These are phyloP conservation scores for Solanum megistacrolobum DNA, from an alignment of 257 asterid genomes.

Conservation along the genomic window DNA sequence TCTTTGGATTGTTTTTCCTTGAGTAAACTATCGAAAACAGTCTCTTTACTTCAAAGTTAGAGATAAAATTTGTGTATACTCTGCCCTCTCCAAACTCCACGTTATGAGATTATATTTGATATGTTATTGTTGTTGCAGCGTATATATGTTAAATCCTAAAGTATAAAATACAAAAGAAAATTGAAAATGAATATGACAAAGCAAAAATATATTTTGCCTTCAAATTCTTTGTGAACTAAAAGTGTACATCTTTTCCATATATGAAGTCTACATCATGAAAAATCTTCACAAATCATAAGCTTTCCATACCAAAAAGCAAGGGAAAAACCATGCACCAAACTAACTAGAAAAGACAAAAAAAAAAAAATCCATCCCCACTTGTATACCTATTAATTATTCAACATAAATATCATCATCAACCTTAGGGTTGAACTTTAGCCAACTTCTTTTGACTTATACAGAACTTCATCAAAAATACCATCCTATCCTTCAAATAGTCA, in stretches of 20 bases:
- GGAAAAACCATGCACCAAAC: neutral
- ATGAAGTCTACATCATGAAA: neutral
- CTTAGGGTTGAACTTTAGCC: conserved; percentile 8
- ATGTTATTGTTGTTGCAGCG: too few species aligned
- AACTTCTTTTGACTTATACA: conserved; percentile 24
- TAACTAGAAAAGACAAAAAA: neutral
- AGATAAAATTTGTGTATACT: too few species aligned
- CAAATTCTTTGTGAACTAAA: neutral
- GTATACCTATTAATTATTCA: neutral
- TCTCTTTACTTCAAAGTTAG: too few species aligned
- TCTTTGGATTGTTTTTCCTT: too few species aligned
- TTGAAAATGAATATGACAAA: neutral
- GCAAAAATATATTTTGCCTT: neutral
- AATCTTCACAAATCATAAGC: neutral
- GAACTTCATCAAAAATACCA: conserved; percentile 29
- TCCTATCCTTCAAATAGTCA: conserved; percentile 11
- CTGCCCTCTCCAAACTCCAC: too few species aligned
- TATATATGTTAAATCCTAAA: neutral
- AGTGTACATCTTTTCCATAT: neutral
- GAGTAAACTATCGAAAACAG: too few species aligned
- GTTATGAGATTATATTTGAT: too few species aligned
- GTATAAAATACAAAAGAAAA: neutral
- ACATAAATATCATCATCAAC: neutral
- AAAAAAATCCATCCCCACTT: neutral
- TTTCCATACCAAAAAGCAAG: neutral